These are phyloP conservation scores for Pythium scleroteichum DNA, from an alignment of 352 stramenopile genomes.

Conservation along the genomic window DNA sequence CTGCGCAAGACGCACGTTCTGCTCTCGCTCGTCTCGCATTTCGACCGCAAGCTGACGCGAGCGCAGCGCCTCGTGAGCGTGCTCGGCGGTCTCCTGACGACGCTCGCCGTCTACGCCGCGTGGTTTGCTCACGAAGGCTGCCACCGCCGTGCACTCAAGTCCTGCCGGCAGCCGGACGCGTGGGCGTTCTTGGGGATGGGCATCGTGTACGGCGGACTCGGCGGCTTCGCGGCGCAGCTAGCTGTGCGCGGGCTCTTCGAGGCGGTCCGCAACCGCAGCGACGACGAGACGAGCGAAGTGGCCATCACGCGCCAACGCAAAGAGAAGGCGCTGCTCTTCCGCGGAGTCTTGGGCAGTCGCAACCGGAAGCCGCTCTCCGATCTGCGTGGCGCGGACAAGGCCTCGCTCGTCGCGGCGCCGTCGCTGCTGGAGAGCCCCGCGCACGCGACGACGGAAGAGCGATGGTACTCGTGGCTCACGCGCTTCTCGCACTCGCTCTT, in stretches of 20 bases:
- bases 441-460: constrained; percentile 71
- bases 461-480: constrained; percentile 70
- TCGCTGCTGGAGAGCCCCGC: constrained; percentile 45
- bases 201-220: constrained; percentile 55
- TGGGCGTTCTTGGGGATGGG: constrained; percentile 49
- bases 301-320: constrained; percentile 62
- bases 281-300: constrained; percentile 61
- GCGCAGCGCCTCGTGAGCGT: constrained; percentile 53
- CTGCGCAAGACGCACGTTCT: constrained; percentile 43
- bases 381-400: neutral
- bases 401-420: neutral
- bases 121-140: constrained; percentile 63
- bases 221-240: constrained; percentile 45
- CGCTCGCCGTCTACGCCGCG: constrained; percentile 46
- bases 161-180: constrained; percentile 52
- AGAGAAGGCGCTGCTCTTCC: constrained; percentile 75
- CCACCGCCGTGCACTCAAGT: constrained; percentile 55
- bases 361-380: neutral
- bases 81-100: constrained; percentile 42
- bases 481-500: constrained; percentile 48
- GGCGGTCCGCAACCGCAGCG: constrained; percentile 57
- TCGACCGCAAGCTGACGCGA: constrained; percentile 65
- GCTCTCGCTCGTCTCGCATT: constrained; percentile 48
- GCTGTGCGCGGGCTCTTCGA: constrained; percentile 45
- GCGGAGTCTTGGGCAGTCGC: constrained; percentile 30